Base-by-base conservation (phyloP, 2,329 filamentous ascomycete genomes). In the Trichoderma sp. region DNA sequence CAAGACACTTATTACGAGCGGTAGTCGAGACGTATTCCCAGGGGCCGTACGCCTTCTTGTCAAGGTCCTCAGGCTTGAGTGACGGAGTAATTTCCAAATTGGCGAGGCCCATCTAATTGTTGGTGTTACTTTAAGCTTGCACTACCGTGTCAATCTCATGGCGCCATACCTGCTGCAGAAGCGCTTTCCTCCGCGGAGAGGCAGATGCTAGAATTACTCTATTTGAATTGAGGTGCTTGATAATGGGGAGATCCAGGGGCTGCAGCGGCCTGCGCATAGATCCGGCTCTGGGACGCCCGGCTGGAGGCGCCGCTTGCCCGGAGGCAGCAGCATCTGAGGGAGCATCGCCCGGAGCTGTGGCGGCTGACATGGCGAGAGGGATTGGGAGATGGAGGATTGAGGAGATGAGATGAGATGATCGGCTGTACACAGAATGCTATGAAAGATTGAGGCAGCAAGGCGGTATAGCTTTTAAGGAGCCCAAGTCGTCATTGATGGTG, bases 1-100 rank as follows among this genome's bases (percentile, higher is more conserved):
- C 88, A 57, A 94, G 87, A 65, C 91, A 93, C 82, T 99, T 99
- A 76, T 92, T 89, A 26, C 89, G 89, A 4, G 95, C 95, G 2
- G 96, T 99, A 71, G 91, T 90, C 15, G 95, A 86, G 24, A 98
- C 96, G 84, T 99, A 99, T 83, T 97, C 94, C 80, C 93, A 92
- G 1, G 96, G 93, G 1, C 91, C 89, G 72, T 95, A 88, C 2
- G 83, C 80, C 8, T 84, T 81, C 81, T 98, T 97, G 77, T 93
- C 88, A 70, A 97, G 88, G 83, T 98, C 88, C 84, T 99, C 96
- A 67, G 93, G 91, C 75, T 93, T 91, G 69, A 88, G 90, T 56
- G 94, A 97, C 18, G 96, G 94, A 73, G 91, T 87, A 78, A 98
- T 89, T 82, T 98, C 95, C 78, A 98, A 83, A 78, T 94, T 91